Base-by-base conservation (phyloP, 2,329 filamentous ascomycete species). In the Alternaria ventricosa region DNA sequence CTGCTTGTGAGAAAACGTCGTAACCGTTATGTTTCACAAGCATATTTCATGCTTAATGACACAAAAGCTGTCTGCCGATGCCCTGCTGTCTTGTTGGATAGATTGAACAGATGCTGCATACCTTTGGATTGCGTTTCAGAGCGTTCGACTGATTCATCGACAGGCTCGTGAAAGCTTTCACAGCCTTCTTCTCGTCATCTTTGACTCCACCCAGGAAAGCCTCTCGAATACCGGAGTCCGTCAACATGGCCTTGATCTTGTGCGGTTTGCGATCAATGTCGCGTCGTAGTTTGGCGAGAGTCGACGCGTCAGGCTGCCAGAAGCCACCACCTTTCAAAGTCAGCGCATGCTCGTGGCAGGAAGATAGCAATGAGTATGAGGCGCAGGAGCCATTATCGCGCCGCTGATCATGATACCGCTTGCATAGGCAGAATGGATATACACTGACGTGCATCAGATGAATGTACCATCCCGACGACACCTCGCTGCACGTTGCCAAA, bases 71-170 rank as follows among this genome's bases (percentile, higher is more conserved):
- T 18, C 23, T 15, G 36, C 15, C 28, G 51, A 30, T 12, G 46
- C 22, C 22, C 18, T 15, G 6, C 13, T 41, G 25, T 27, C 13
- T 18, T 25, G 1, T 5, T 28, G 41, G 66, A 57, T 67, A 20
- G 62, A 62, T 58, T 65, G 22, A 55, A 64, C 43, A 50, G 51
- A 65, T 36, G 44, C 28, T 11, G 82, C 86, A 78, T 79, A 93
- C 93, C 88, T 94, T 95, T 5, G 94, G 94, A 75, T 90, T 90
- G 41, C 88, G 95, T 84, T 96, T 97, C 55, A 97, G 84, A 13
- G 93, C 93, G 65, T 88, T 91, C 63, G 89, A 88, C 67, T 87
- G 82, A 73, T 97, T 97, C 50, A 55, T 69, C 25, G 69, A 27
- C 69, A 86, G 83, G 46, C 74, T 72, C 15, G 83, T 84, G 22